Evolutionary conservation across 1,284 basidiomycete species (phyloP), one percentile per base, ranked within the genome.

Genomic region (Tetrapyrgos nigripes): DNA sequence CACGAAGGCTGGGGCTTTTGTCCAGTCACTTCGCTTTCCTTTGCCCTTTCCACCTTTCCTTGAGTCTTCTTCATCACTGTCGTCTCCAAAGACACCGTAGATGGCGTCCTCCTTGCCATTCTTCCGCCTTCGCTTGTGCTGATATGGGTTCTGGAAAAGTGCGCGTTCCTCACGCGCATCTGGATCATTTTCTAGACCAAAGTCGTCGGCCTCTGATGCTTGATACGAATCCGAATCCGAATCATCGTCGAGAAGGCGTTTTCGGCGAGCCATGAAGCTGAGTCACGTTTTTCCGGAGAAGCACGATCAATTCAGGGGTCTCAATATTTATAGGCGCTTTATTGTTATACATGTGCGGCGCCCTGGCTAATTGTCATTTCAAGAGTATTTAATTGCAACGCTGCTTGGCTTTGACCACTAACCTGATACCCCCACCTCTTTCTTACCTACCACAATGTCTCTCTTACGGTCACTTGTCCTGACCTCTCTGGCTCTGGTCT

Each of bases 21-120:
- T 83, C 89, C 80, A 91, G 73, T 85, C 85, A 57, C 73, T 82
- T 67, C 73, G 80, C 72, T 78, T 81, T 63, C 66, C 55, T 37
- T 64, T 59, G 13, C 27, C 61, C 64, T 61, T 68, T 53, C 65
- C 61, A 37, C 70, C 69, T 51, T 69, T 74, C 21, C 75, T 76
- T 56, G 78, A 77, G 35, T 71, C 79, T 57, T 86, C 85, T 21
- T 88, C 87, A 37, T 91, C 89, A 57, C 88, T 89, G 47, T 87
- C 83, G 1, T 89, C 86, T 0, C 81, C 93, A 76, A 95, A 96
- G 0, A 94, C 79, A 3, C 95, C 95, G 68, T 96, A 95, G 57
- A 91, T 82, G 1, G 89, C 89, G 57, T 89, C 86, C 35, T 92
- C 89, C 71, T 91, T 93, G 27, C 84, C 87, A 58, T 85, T 79